Conservation (phyloP, 2,329 filamentous ascomycete species). For the Lachnellula subtilissima region DNA sequence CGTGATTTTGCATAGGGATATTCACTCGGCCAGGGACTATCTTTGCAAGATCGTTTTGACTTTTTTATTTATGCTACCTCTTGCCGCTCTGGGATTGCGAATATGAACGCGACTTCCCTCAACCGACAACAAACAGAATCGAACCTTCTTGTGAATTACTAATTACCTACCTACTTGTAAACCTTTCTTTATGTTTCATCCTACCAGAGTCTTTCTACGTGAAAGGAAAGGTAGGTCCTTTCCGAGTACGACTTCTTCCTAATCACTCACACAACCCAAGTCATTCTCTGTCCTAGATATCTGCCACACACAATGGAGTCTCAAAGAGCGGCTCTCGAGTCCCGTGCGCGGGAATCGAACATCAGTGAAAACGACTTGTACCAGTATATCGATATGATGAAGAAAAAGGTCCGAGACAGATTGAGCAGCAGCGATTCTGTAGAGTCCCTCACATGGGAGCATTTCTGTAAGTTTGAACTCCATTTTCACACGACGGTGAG, state of each 20-base stretch:
- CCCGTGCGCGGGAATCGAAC: not conserved
- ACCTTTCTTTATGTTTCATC: not conserved
- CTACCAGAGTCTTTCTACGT: no score
- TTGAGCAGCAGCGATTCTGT: not conserved
- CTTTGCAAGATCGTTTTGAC: not conserved
- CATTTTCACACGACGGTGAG: no score
- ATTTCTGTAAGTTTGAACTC: constrained; percentile 8
- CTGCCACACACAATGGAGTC: not conserved
- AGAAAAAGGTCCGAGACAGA: not conserved
- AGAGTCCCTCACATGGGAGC: constrained; percentile 8
- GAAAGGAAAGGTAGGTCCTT: not conserved
- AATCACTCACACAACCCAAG: not conserved
- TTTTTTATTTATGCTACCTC: not conserved
- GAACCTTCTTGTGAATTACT: not conserved
- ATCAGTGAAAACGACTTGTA: not conserved
- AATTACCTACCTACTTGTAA: not conserved
- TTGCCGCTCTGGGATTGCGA: not conserved
- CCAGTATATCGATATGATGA: not conserved
- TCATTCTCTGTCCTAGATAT: not conserved
- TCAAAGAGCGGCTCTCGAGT: not conserved
- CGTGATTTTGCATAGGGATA: no score
- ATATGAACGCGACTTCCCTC: no score
- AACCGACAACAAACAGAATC: not conserved
- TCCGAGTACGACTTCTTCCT: not conserved
- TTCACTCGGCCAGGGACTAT: not conserved